Conservation (phyloP, 2,329 filamentous ascomycete species). For the Blastomyces parvus region DNA sequence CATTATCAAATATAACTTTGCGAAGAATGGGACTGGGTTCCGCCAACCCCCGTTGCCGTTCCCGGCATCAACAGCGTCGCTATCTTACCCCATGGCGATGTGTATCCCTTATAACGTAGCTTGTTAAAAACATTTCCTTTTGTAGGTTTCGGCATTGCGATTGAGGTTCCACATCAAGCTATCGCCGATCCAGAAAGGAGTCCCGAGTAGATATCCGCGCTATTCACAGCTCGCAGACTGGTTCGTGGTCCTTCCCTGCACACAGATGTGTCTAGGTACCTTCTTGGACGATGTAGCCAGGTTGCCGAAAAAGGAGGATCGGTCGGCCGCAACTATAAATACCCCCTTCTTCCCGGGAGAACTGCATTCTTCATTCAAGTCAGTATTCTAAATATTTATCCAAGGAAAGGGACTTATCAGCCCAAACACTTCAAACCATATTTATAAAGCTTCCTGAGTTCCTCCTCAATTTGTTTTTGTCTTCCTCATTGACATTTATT, state of each 20-base stretch:
- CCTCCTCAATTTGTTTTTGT: background rate
- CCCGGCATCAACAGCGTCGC: too few relatives aligned
- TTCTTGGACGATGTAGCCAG: background rate
- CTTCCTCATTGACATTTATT: background rate
- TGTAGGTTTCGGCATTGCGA: background rate
- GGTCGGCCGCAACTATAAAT: conserved; percentile 2
- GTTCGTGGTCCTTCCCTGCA: background rate
- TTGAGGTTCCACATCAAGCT: background rate
- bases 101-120: background rate
- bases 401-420: background rate
- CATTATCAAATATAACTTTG: background rate
- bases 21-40: background rate
- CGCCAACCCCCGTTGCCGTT: background rate
- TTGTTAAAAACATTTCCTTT: background rate
- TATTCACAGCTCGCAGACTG: background rate
- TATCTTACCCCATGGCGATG: background rate
- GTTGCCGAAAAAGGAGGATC: background rate
- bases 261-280: background rate
- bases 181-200: background rate
- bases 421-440: background rate
- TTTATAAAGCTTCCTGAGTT: background rate
- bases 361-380: background rate
- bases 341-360: background rate
- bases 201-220: background rate
- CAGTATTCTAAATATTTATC: background rate